phyloP scores from a whole-genome alignment of 257 asterid genomes.

The Solanum piurae region DNA sequence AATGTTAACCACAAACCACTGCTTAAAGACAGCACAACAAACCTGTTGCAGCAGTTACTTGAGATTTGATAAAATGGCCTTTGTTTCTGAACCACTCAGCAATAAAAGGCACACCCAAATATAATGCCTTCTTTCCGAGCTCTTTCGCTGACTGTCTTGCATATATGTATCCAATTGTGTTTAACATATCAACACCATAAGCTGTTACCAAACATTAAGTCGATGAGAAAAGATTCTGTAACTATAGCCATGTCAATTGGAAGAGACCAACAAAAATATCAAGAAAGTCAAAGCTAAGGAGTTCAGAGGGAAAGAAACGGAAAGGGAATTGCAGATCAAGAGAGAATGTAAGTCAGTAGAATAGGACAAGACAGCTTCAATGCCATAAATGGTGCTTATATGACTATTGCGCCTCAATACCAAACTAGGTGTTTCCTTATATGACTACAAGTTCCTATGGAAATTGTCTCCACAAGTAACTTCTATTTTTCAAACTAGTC shows the following conservation, averaged over 20 bases:
- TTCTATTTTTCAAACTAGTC: not conserved
- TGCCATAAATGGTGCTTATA: not conserved
- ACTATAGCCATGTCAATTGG: constrained; percentile 1
- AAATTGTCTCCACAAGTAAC: not conserved
- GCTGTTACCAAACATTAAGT: constrained; percentile 45
- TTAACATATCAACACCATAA: constrained; percentile 97
- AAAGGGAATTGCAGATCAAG: not conserved
- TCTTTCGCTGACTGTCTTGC: constrained; percentile 94
- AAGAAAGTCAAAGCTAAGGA: not conserved
- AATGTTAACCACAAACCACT: not conserved
- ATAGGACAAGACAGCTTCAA: not conserved
- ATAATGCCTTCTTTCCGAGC: constrained; percentile 95
- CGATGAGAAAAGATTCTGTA: constrained; percentile 14
- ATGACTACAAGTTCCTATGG: not conserved
- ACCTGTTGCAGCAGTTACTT: constrained; percentile 99
- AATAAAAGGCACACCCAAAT: constrained; percentile 84
- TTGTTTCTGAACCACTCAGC: constrained; percentile 99
- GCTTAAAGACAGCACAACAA: constrained; percentile 3
- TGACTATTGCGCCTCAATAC: not conserved
- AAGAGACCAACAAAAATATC: not conserved
- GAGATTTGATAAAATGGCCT: constrained; percentile 96
- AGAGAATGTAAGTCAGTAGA: not conserved
- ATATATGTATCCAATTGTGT: constrained; percentile 93
- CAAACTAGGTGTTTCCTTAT: not conserved
- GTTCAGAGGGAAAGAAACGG: not conserved